A percentile compares a stretch with the other conserved stretches of the same genome.
These are phyloP conservation scores for Medicago truncatula DNA, from an alignment of 306 rosid genomes.

Conservation along the genomic window MtrunA17r5.0-ANR NC_053048.1:48552001-48552500, in stretches of 20 bases:
- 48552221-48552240: conserved; percentile 67
- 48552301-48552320: conserved; percentile 73
- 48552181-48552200: conserved; percentile 65
- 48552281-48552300: conserved; percentile 23
- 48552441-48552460: conserved; percentile 53
- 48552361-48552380: conserved; percentile 76
- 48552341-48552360: conserved; percentile 60
- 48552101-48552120: neutral
- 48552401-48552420: conserved; percentile 18
- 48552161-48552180: conserved; percentile 76
- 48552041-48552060: neutral
- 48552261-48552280: conserved; percentile 24
- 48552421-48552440: conserved; percentile 51
- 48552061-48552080: neutral
- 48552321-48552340: conserved; percentile 70
- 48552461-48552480: conserved; percentile 1
- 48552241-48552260: conserved; percentile 68
- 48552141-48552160: conserved; percentile 58
- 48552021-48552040: no score
- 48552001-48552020: no score
- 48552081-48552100: neutral
- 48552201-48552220: conserved; percentile 62
- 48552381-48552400: conserved; percentile 49
- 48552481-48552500: neutral
- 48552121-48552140: neutral